Conservation (phyloP, 2,329 filamentous ascomycete genomes). For the Fusarium begoniae region DNA sequence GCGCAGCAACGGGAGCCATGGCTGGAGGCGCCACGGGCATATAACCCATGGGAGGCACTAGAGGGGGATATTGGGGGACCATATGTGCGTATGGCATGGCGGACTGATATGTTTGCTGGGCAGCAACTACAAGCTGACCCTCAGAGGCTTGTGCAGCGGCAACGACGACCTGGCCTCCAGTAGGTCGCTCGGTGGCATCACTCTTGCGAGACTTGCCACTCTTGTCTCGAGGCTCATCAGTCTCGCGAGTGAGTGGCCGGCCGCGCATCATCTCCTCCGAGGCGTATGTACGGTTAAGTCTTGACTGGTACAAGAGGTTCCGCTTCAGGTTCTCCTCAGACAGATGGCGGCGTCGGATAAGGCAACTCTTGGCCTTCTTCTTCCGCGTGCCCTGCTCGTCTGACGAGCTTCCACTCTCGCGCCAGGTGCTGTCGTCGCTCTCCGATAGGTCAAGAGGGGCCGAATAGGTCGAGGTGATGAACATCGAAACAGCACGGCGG, state of each 20-base stretch:
- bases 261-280: conserved; percentile 3
- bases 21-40: not conserved
- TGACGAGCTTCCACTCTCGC: not conserved
- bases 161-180: not conserved
- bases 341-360: not conserved
- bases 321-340: conserved; percentile 24
- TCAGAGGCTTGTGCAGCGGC: not conserved
- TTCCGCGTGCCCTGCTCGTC: conserved; percentile 1
- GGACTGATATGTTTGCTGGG: not conserved
- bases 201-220: conserved; percentile 12
- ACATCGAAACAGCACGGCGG: conserved; percentile 9
- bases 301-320: conserved; percentile 4
- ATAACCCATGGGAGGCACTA: not conserved
- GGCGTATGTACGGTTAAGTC: not conserved
- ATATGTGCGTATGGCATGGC: not conserved
- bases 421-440: conserved; percentile 17
- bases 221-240: not conserved
- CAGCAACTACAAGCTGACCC: not conserved
- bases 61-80: not conserved
- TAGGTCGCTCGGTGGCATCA: not conserved
- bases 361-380: not conserved
- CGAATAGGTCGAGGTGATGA: not conserved
- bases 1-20: not conserved
- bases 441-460: not conserved
- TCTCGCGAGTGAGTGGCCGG: not conserved